Percentiles rank a stretch among this genome's conserved stretches.
Evolutionary conservation across 345 rosid species (phyloP).

Genomic region (Zanthoxylum bungeanum): DNA sequence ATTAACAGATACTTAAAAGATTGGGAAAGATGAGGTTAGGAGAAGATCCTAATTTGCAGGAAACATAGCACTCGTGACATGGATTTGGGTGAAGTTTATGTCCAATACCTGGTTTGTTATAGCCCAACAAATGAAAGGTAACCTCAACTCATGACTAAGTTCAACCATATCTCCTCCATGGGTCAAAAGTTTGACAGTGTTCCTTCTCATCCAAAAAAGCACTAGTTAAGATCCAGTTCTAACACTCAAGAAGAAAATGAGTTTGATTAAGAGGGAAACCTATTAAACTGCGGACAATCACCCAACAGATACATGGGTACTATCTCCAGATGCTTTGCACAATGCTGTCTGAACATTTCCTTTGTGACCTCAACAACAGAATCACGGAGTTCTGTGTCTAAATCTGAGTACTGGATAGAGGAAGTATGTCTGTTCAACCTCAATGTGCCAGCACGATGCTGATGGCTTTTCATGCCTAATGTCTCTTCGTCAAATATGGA

Average conservation of each 20-base stretch:
- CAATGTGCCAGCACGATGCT: slow-evolving; percentile 39
- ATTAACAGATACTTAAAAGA: neutral
- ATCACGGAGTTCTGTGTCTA: slow-evolving; percentile 77
- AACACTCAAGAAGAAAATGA: slow-evolving; percentile 14
- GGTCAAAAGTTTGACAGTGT: slow-evolving; percentile 80
- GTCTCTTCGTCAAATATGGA: slow-evolving; percentile 78
- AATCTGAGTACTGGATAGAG: slow-evolving; percentile 52
- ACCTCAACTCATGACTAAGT: slow-evolving; percentile 85
- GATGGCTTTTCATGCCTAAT: slow-evolving; percentile 42
- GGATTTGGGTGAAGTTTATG: slow-evolving; percentile 3
- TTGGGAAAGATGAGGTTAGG: neutral
- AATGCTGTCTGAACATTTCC: slow-evolving; percentile 78
- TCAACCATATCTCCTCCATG: slow-evolving; percentile 93
- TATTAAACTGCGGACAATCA: slow-evolving; percentile 54
- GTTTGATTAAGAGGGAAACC: slow-evolving; percentile 39
- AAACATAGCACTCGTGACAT: neutral
- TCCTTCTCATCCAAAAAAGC: slow-evolving; percentile 48
- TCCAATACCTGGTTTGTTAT: slow-evolving; percentile 61
- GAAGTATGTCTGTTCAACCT: slow-evolving; percentile 38
- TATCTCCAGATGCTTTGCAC: slow-evolving; percentile 84
- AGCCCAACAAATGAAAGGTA: slow-evolving; percentile 80
- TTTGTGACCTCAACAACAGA: slow-evolving; percentile 67
- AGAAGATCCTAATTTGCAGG: neutral
- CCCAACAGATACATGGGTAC: slow-evolving; percentile 63
- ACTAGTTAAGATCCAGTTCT: slow-evolving; percentile 29